Conservation (phyloP, 2,329 filamentous ascomycete genomes). For the Monilinia aucupariae region DNA sequence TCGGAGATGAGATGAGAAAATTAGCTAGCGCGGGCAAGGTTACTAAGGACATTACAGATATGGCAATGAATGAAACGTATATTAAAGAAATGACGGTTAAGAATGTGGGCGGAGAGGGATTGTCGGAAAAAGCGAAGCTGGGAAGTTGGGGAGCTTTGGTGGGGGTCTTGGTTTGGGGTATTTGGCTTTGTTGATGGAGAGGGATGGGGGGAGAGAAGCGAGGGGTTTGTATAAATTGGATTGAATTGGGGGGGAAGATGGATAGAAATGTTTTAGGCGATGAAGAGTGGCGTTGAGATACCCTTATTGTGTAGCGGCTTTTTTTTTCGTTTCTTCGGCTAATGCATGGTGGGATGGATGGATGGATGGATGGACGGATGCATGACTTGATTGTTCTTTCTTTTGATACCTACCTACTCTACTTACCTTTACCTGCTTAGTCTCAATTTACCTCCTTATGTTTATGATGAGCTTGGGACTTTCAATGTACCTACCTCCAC, state of each 20-base stretch:
- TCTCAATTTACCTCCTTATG: not conserved
- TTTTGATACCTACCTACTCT: not conserved
- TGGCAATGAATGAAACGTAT: conserved; percentile 36
- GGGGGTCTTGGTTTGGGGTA: conserved; percentile 29
- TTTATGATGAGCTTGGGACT: not conserved
- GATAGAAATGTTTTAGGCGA: not conserved
- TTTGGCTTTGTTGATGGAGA: conserved; percentile 23
- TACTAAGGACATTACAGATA: conserved; percentile 34
- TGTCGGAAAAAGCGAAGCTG: conserved; percentile 8
- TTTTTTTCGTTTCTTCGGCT: not conserved
- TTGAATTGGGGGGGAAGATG: not conserved
- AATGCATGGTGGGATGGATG: not conserved
- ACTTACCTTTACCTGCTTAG: not conserved
- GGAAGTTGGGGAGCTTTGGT: conserved; percentile 31
- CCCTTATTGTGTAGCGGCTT: not conserved
- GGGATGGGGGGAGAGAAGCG: not conserved
- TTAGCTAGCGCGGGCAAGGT: conserved; percentile 43
- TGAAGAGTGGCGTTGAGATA: conserved; percentile 3
- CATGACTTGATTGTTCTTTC: not conserved
- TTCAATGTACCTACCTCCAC: no score
- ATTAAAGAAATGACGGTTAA: conserved; percentile 25
- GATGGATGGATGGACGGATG: not conserved
- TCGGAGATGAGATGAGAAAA: conserved; percentile 45
- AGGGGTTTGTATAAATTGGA: not conserved
- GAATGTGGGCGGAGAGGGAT: conserved; percentile 19